Evolutionary conservation across 108 stramenopile genomes (phyloP), one percentile per base, ranked within the genome.

Genomic region (Skeletonema tropicum): DNA sequence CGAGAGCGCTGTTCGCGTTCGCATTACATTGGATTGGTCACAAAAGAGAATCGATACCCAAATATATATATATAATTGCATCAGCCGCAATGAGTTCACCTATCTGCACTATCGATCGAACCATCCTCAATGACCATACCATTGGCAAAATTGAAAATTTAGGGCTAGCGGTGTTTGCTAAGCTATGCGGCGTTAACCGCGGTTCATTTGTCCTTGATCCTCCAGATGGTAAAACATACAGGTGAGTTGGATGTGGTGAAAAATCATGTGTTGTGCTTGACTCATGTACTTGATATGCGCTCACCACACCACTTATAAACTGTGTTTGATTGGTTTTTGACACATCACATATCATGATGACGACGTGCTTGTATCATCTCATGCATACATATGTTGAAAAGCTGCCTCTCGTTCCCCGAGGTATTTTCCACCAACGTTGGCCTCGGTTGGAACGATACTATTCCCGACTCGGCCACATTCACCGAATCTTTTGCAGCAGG

Each of bases 141-240:
- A 32, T 92, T 11, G 42, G 59, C 2, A 14, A 86, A 32, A 79
- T 91, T 77, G 59, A 77, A 48, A 89, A 95, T 69, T 73, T 97
- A 61, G 91, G 89, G 9, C 62, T 89, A 19, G 81, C 86, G 29
- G 70, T 92, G 60, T 97, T 94, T 81, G 96, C 94, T 1, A 58
- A 87, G 35, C 66, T 87, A 29, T 97, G 96, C 75, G 92, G 94
- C 15, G 76, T 72, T 42, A 97, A 97, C 75, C 90, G 96, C 6
- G 96, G 96, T 45, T 94, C 91, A 21, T 95, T 97, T 76, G 94
- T 95, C 3, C 42, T 93, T 45, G 79, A 95, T 49, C 94, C 94
- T 36, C 87, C 93, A 8, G 92, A 96, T 76, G 88, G 88, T 21
- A 83, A 88, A 36, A 89, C 88, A 30, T 89, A 89, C 41, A 70